phyloP scores from a whole-genome alignment of 2,329 filamentous ascomycete genomes.

The Calonectria crousiana region DNA sequence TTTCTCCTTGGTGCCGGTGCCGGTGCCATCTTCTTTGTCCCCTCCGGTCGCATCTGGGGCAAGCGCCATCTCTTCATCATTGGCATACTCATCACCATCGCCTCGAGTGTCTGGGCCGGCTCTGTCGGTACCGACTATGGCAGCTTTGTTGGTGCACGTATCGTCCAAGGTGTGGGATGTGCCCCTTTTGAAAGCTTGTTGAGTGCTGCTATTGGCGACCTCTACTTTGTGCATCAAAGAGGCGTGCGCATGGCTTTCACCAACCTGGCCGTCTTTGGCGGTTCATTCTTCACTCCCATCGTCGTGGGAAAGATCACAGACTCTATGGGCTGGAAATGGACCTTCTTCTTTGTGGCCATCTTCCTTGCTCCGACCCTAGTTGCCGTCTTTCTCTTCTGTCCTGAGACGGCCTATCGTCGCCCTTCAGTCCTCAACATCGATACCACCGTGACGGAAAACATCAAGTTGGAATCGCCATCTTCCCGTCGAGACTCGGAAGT shows the following conservation, averaged over 20 bases:
- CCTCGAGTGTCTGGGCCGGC: slow-evolving; percentile 83
- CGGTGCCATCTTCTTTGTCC: slow-evolving; percentile 87
- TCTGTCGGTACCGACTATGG: slow-evolving; percentile 75
- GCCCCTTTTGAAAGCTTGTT: slow-evolving; percentile 92
- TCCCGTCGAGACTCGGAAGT: slow-evolving; percentile 13
- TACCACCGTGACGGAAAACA: slow-evolving; percentile 50
- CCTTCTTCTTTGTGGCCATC: slow-evolving; percentile 89
- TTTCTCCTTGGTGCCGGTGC: slow-evolving; percentile 86
- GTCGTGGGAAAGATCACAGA: slow-evolving; percentile 88
- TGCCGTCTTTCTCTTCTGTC: slow-evolving; percentile 81
- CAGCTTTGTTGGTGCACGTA: slow-evolving; percentile 80
- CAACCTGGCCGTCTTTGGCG: slow-evolving; percentile 69
- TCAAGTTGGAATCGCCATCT: slow-evolving; percentile 27
- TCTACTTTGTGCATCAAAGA: slow-evolving; percentile 89
- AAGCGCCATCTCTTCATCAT: slow-evolving; percentile 90
- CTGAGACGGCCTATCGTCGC: slow-evolving; percentile 84
- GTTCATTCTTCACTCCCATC: slow-evolving; percentile 81
- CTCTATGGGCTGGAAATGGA: slow-evolving; percentile 85
- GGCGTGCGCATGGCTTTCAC: slow-evolving; percentile 89
- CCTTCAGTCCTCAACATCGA: slow-evolving; percentile 78
- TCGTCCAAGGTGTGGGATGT: slow-evolving; percentile 87
- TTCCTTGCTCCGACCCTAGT: slow-evolving; percentile 80
- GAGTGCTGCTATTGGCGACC: slow-evolving; percentile 88
- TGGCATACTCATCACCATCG: slow-evolving; percentile 79
- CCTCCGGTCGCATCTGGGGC: slow-evolving; percentile 90